Base-by-base conservation (phyloP, 192 early-diverging fungal genomes). In the Dispira parvispora region DNA sequence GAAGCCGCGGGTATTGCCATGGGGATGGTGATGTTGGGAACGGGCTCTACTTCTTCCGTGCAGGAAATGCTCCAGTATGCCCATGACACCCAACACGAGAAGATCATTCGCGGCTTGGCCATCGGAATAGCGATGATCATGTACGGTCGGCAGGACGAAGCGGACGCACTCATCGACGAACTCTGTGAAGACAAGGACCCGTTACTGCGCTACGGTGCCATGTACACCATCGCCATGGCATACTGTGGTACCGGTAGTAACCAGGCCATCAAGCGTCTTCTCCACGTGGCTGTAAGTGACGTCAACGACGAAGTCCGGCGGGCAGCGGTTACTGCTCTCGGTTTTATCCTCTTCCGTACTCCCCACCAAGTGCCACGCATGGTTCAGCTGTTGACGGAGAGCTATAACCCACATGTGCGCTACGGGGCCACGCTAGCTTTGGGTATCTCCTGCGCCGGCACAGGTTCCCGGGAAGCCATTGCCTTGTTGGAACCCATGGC, bases 291-390 rank as follows among this genome's bases (percentile, higher is more conserved):
- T 53, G 96, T 99, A 6, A 88, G 85, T 53, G 96, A 99, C 68
- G 96, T 98, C 47, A 97, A 93, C 68, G 96, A 99, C 64, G 96
- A 99, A 70, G 95, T 99, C n/a, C 84, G 96, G 27, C 83, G 96
- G n/a, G 95, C 96, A 2, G 92, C 96, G 12, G 96, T 98, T 45
- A 97, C 90, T 8, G 84, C 90, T 0, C 84, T 99, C 32, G 96
- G 96, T 8, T 99, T 99, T 68, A 79, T 99, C 20, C 76, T 99
- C 11, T 85, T 92, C 75, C 82, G 88, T 47, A 87, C 82, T n/a
- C 88, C 92, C 28, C 83, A 87, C 66, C 95, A 99, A 64, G 95
- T 99, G 25, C 96, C 96, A n/a, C 81, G 94, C 28, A 84, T 99
- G 66, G 96, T 99, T 20, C 92, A 99, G 81, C 80, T 98, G 8